Percentiles rank a stretch among this genome's conserved stretches.
phyloP scores from a whole-genome alignment of 2,329 filamentous ascomycete species.

The Knufia petricola region DNA sequence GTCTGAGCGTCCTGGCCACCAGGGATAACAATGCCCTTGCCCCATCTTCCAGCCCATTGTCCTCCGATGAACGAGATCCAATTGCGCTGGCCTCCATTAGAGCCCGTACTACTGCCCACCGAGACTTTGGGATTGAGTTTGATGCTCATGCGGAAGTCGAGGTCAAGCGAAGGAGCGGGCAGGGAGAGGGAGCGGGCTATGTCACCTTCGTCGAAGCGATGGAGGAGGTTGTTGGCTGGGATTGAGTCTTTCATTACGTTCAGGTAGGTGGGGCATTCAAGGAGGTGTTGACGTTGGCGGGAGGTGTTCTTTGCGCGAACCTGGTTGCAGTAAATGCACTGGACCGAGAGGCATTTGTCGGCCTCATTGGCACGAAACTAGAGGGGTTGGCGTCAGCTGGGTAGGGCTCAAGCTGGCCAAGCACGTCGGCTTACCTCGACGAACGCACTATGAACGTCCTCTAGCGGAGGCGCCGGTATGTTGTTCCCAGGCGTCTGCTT shows the following conservation, averaged over 20 bases:
- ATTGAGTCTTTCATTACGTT: constrained; percentile 45
- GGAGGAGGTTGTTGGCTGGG: constrained; percentile 42
- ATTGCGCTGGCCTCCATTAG: constrained; percentile 35
- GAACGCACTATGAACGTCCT: constrained; percentile 41
- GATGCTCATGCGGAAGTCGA: constrained; percentile 46
- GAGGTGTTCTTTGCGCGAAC: constrained; percentile 43
- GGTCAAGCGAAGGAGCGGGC: constrained; percentile 38
- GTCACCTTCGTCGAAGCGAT: constrained; percentile 42
- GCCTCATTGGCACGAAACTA: constrained; percentile 19
- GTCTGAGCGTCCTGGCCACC: constrained; percentile 43
- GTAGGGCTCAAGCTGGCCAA: neutral
- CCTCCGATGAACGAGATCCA: constrained; percentile 44
- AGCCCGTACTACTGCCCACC: constrained; percentile 37
- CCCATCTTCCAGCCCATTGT: constrained; percentile 44
- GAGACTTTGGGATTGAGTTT: constrained; percentile 43
- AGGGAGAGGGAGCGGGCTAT: constrained; percentile 39
- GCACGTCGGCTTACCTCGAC: constrained; percentile 26
- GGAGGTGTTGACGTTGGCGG: constrained; percentile 39
- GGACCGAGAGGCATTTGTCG: constrained; percentile 38
- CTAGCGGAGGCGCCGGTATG: constrained; percentile 38
- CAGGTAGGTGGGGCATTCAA: constrained; percentile 42
- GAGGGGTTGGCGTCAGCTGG: neutral
- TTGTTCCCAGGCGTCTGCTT: constrained; percentile 26
- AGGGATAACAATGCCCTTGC: constrained; percentile 42
- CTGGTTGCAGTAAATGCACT: constrained; percentile 43